These are phyloP conservation scores for Talaromyces borbonicus DNA, from an alignment of 495 filamentous ascomycete species.

Conservation along the genomic window DNA sequence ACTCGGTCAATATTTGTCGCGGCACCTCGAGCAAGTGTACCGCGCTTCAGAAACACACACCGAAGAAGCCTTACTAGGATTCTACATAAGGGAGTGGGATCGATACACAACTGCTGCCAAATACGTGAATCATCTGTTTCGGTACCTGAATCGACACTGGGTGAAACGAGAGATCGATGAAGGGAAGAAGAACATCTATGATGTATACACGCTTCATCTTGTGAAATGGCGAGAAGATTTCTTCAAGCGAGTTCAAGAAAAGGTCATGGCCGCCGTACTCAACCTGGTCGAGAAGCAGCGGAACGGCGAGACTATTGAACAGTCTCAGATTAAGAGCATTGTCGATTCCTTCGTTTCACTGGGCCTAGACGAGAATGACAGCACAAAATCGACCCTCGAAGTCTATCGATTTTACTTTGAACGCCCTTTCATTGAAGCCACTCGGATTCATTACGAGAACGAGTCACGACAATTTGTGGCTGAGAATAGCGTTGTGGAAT, in stretches of 20 bases:
- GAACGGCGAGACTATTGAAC: conserved; percentile 96
- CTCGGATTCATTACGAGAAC: conserved; percentile 73
- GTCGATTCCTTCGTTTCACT: conserved; percentile 96
- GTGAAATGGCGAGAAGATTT: conserved; percentile 91
- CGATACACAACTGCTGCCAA: conserved; percentile 91
- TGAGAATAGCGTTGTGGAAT: conserved; percentile 96
- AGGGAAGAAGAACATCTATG: conserved; percentile 96
- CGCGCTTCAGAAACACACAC: conserved; percentile 61
- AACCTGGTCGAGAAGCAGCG: conserved; percentile 96
- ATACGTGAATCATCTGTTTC: conserved; percentile 94
- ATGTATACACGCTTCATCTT: conserved; percentile 93
- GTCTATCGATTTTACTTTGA: conserved; percentile 92
- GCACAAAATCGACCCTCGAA: conserved; percentile 86
- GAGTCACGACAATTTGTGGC: conserved; percentile 91
- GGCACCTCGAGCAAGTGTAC: conserved; percentile 59
- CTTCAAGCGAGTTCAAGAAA: conserved; percentile 69
- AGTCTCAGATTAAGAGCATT: conserved; percentile 91
- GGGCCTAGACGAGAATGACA: conserved; percentile 87
- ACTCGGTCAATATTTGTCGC: conserved; percentile 70
- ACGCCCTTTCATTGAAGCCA: conserved; percentile 80
- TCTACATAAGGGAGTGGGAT: conserved; percentile 95
- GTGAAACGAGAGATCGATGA: conserved; percentile 98
- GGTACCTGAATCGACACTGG: conserved; percentile 97
- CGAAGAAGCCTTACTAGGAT: conserved; percentile 85
- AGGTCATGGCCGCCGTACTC: conserved; percentile 91